Percentiles rank a stretch among this genome's conserved stretches.
Evolutionary conservation across 2,329 filamentous ascomycete species (phyloP).

Genomic region (Colletotrichum coccodes): DNA sequence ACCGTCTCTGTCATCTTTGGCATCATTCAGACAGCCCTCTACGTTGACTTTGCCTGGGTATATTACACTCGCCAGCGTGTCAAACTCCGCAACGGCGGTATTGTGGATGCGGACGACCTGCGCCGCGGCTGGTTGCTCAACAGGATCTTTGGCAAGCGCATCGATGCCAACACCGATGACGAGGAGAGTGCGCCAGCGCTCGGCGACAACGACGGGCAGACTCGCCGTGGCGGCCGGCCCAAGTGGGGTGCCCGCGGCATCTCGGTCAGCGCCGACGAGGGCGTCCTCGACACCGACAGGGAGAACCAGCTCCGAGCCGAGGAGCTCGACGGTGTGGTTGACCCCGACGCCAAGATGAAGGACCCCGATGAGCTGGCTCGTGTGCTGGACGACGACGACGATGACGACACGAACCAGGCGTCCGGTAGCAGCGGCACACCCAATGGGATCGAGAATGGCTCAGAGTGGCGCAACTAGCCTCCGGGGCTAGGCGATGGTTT

Average conservation of each 20-base stretch:
- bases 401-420: conserved; percentile 52
- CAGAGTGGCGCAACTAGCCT: conserved; percentile 52
- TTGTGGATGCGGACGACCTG: conserved; percentile 91
- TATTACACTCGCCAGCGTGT: conserved; percentile 94
- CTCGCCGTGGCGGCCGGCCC: conserved; percentile 48
- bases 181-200: conserved; percentile 68
- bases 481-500: neutral
- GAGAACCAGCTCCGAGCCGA: conserved; percentile 53
- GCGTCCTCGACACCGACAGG: conserved; percentile 61
- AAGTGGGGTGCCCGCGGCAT: conserved; percentile 74
- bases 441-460: conserved; percentile 54
- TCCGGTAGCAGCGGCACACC: conserved; percentile 38
- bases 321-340: conserved; percentile 57
- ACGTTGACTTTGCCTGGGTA: conserved; percentile 95
- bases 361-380: conserved; percentile 73
- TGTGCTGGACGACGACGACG: conserved; percentile 68
- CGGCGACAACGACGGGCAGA: conserved; percentile 43
- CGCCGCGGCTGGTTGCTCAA: conserved; percentile 85
- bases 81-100: conserved; percentile 87
- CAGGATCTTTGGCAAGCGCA: conserved; percentile 76
- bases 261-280: conserved; percentile 73
- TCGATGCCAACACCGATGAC: conserved; percentile 63
- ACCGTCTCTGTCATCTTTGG: conserved; percentile 86
- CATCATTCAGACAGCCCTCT: conserved; percentile 87
- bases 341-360: conserved; percentile 73